phyloP scores from a whole-genome alignment of 805 yeast genomes.

The Torulaspora quercuum region DNA sequence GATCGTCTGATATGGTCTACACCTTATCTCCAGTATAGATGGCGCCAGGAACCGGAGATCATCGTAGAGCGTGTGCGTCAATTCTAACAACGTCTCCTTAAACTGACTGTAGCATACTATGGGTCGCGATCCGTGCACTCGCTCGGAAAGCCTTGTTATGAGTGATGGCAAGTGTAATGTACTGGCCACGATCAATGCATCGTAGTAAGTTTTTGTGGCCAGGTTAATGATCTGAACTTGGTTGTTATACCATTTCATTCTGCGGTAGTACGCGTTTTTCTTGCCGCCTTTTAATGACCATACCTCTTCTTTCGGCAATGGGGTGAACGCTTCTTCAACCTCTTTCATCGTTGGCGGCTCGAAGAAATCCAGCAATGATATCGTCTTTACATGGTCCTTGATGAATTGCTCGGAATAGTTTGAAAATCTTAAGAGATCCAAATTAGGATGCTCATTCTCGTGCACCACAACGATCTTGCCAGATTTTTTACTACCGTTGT shows the following conservation, averaged over 20 bases:
- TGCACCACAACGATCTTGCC: constrained; percentile 76
- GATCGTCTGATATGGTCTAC: constrained; percentile 84
- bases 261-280: constrained; percentile 63
- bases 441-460: constrained; percentile 90
- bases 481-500: constrained; percentile 15
- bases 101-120: constrained; percentile 75
- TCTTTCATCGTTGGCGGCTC: constrained; percentile 60
- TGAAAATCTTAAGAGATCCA: constrained; percentile 63
- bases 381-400: constrained; percentile 56
- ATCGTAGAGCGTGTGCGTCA: constrained; percentile 59
- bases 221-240: constrained; percentile 46
- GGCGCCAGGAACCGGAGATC: constrained; percentile 80
- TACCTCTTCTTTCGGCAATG: constrained; percentile 48
- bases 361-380: constrained; percentile 74
- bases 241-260: constrained; percentile 47
- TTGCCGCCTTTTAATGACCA: constrained; percentile 55
- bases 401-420: constrained; percentile 55
- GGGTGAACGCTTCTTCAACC: constrained; percentile 42
- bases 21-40: constrained; percentile 73
- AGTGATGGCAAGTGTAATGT: constrained; percentile 67
- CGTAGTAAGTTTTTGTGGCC: constrained; percentile 56
- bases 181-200: constrained; percentile 70
- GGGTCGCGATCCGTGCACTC: constrained; percentile 81
- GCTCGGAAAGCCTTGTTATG: constrained; percentile 57
- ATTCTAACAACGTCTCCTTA: constrained; percentile 72